Conservation (phyloP, 2,329 filamentous ascomycete genomes). For the Cercospora sesami region DNA sequence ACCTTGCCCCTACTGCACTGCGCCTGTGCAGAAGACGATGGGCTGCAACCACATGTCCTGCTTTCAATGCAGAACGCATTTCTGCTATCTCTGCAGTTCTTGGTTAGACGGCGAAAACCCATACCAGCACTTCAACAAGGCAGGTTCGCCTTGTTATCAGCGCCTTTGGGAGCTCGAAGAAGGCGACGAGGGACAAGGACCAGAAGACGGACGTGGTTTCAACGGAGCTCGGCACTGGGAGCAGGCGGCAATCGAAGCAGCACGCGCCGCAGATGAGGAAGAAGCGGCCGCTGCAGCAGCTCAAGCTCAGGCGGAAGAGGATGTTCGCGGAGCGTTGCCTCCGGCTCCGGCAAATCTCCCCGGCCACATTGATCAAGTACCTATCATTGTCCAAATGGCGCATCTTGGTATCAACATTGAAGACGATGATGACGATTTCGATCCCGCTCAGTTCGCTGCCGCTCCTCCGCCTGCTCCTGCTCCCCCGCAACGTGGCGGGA, state of each 20-base stretch:
- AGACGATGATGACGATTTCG: slow-evolving; percentile 10
- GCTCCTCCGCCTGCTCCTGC: slow-evolving; percentile 3
- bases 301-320: slow-evolving; percentile 30
- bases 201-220: slow-evolving; percentile 42
- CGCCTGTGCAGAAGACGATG: slow-evolving; percentile 82
- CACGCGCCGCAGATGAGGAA: slow-evolving; percentile 36
- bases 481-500: slow-evolving; percentile 8
- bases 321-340: slow-evolving; percentile 18
- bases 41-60: slow-evolving; percentile 98
- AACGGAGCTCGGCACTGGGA: slow-evolving; percentile 47
- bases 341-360: slow-evolving; percentile 18
- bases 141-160: slow-evolving; percentile 70
- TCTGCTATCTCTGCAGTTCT: slow-evolving; percentile 90
- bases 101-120: slow-evolving; percentile 81
- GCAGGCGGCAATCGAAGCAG: slow-evolving; percentile 42
- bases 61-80: slow-evolving; percentile 84
- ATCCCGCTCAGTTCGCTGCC: neutral
- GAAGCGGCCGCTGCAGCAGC: slow-evolving; percentile 38
- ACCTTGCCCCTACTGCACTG: slow-evolving; percentile 82
- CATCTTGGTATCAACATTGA: slow-evolving; percentile 24
- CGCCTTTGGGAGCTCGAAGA: slow-evolving; percentile 86
- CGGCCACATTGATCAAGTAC: slow-evolving; percentile 13
- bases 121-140: slow-evolving; percentile 83
- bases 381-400: slow-evolving; percentile 26
- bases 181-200: slow-evolving; percentile 62